Evolutionary conservation across 164 flowering plant species (phyloP).

Genomic region (Magnolia officinalis): DNA sequence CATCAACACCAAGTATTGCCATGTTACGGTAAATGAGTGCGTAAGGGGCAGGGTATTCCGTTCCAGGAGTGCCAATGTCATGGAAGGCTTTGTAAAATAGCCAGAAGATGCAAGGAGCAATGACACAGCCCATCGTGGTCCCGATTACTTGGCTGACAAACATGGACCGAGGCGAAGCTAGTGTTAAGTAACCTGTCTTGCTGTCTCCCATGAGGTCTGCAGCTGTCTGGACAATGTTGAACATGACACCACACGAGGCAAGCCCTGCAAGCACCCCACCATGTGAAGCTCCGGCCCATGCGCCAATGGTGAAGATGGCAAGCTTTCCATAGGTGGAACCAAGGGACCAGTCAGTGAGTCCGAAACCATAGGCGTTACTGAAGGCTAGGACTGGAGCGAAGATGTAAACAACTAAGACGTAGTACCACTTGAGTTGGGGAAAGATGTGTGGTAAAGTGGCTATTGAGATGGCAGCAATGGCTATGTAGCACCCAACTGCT

Average conservation of each 20-base stretch:
- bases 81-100: slow-evolving; percentile 48
- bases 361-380: slow-evolving; percentile 58
- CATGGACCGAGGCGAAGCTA: slow-evolving; percentile 60
- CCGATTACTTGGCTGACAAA: slow-evolving; percentile 55
- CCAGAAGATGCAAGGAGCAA: slow-evolving; percentile 55
- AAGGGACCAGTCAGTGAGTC: slow-evolving; percentile 59
- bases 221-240: slow-evolving; percentile 55
- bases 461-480: slow-evolving; percentile 36
- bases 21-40: slow-evolving; percentile 47
- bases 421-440: slow-evolving; percentile 45
- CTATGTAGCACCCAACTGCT: slow-evolving; percentile 37
- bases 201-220: slow-evolving; percentile 54
- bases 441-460: slow-evolving; percentile 42
- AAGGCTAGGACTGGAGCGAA: slow-evolving; percentile 53
- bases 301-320: slow-evolving; percentile 46
- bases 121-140: slow-evolving; percentile 52
- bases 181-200: slow-evolving; percentile 56
- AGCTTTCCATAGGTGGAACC: slow-evolving; percentile 56
- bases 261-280: slow-evolving; percentile 60
- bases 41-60: slow-evolving; percentile 44
- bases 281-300: slow-evolving; percentile 47
- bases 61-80: slow-evolving; percentile 24
- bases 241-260: slow-evolving; percentile 64
- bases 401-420: slow-evolving; percentile 34
- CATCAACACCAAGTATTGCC: slow-evolving; percentile 51